Evolutionary conservation across 495 filamentous ascomycete genomes (phyloP), one percentile per base, ranked within the genome.

Genomic region (Daldinia vernicosa): DNA sequence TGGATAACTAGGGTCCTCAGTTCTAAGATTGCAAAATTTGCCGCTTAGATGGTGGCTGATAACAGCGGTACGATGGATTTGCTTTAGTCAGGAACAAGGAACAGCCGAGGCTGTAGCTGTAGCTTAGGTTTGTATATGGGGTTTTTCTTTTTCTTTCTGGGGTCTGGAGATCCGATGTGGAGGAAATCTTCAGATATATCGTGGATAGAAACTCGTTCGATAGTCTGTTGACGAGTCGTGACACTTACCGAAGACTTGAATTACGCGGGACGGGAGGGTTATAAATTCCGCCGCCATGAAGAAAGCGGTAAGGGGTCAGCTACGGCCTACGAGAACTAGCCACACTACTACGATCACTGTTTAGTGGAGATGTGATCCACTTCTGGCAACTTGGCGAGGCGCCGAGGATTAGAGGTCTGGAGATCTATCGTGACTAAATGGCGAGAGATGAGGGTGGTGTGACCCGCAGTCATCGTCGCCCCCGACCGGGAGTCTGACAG

Each of bases 351-450:
- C 56, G 68, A 61, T 66, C 60, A 61, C 58, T 39, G 37, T 57
- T 62, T 59, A 26, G 70, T 73, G 70, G 70, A 61, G 70, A 61
- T 47, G 61, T 58, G 65, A 66, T 73, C 70, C 70, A 73, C 70
- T 69, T 66, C 65, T 66, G 43, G 51, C 52, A 68, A 69, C 65
- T 66, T 69, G 50, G 70, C 65, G 61, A 73, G 66, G 70, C 65
- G 70, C 61, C 66, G 70, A 60, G 66, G 60, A 63, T 59, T 19
- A 68, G 57, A 52, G 28, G 70, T 73, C 70, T 73, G 70, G 70
- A 73, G 70, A 73, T 73, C 52, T 66, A 73, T 73, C 70, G 70
- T 73, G 70, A 73, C 70, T n/a, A 69, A 73, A 73, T 73, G 70
- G 66, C 65, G 65, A 73, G 70, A 73, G 60, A 61, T 69, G 69